Conservation (phyloP, 192 early-diverging fungal species). For the Coemansia furcata region DNA sequence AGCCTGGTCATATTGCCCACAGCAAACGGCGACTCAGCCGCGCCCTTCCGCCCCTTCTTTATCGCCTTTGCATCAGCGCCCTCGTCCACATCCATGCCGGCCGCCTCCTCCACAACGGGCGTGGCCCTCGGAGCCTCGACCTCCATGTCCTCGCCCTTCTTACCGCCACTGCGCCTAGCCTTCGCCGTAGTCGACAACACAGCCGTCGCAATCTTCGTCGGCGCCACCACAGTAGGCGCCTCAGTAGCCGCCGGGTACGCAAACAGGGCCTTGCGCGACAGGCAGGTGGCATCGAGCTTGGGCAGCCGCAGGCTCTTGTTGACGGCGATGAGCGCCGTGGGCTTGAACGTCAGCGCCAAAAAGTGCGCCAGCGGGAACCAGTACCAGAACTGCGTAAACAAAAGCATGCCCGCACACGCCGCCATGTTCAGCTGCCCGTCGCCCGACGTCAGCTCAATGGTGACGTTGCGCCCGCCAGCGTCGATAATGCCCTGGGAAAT, state of each 20-base stretch:
- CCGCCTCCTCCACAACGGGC: conserved; percentile 11
- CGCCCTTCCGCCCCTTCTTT: conserved; percentile 57
- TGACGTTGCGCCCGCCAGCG: conserved; percentile 97
- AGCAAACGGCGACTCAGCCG: conserved; percentile 71
- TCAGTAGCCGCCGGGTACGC: conserved; percentile 89
- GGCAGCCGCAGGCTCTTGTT: conserved; percentile 85
- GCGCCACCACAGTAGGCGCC: conserved; percentile 56
- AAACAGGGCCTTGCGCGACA: conserved; percentile 85
- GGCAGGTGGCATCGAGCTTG: conserved; percentile 81
- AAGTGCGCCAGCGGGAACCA: conserved; percentile 99
- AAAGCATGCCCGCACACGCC: conserved; percentile 97
- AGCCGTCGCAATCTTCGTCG: conserved; percentile 78
- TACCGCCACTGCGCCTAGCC: conserved; percentile 75
- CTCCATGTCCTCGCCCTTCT: conserved; percentile 61
- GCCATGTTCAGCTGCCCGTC: conserved; percentile 89
- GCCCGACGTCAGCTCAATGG: conserved; percentile 84
- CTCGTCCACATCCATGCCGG: conserved; percentile 45
- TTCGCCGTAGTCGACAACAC: conserved; percentile 96
- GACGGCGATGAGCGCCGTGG: conserved; percentile 93
- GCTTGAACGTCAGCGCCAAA: conserved; percentile 88
- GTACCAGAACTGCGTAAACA: conserved; percentile 99
- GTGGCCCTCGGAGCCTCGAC: conserved; percentile 21
- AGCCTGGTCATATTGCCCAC: conserved; percentile 88
- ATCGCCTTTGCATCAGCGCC: conserved; percentile 13
- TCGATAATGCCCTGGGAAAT: conserved; percentile 97